These are phyloP conservation scores for Puccinia hordei DNA, from an alignment of 1,284 basidiomycete species.

Conservation along the genomic window DNA sequence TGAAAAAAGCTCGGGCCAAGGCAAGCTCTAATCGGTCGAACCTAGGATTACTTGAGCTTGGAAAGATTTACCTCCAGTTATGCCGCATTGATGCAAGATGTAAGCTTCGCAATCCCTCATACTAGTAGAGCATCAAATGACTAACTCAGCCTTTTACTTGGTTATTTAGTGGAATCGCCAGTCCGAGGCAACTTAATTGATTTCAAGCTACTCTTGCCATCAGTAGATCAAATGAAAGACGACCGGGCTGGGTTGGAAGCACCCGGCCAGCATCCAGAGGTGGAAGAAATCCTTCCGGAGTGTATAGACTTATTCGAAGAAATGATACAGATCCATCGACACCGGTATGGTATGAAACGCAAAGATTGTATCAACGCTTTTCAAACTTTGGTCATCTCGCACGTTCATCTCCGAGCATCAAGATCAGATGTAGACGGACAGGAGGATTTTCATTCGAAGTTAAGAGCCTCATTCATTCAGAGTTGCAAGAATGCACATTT, in stretches of 20 bases:
- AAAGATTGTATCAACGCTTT: conserved; percentile 23
- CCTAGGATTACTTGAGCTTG: conserved; percentile 20
- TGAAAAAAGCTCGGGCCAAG: conserved; percentile 21
- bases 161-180: not conserved
- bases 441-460: not conserved
- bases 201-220: not conserved
- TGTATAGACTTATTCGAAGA: conserved; percentile 43
- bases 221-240: not conserved
- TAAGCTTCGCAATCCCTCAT: not conserved
- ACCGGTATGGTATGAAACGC: not conserved
- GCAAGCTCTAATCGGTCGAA: conserved; percentile 12
- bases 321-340: conserved; percentile 42
- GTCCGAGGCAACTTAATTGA: not conserved
- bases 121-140: not conserved
- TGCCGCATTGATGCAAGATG: conserved; percentile 6
- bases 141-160: not conserved
- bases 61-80: conserved; percentile 12
- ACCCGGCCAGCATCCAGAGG: not conserved
- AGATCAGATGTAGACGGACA: not conserved
- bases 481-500: conserved; percentile 19
- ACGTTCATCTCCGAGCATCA: conserved; percentile 9
- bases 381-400: conserved; percentile 16
- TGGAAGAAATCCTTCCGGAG: conserved; percentile 1
- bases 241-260: not conserved
- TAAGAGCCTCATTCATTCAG: conserved; percentile 12